Percentiles rank a stretch among this genome's conserved stretches.
Evolutionary conservation across 164 flowering plant genomes (phyloP).

Genomic region (Berberis vulgaris): DNA sequence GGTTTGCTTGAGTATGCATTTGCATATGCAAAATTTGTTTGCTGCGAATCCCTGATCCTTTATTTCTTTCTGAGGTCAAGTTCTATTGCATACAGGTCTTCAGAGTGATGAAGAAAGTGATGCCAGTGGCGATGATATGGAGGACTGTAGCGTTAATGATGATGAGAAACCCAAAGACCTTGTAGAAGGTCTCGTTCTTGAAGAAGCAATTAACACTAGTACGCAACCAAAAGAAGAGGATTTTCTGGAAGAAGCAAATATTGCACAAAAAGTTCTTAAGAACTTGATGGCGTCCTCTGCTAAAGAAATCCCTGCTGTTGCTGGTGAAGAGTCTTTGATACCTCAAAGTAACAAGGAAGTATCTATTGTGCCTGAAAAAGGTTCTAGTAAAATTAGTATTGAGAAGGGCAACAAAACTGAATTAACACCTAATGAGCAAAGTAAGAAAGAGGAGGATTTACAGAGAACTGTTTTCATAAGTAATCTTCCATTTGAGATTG

Average conservation of each 20-base stretch:
- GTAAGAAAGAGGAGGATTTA: slow-evolving; percentile 45
- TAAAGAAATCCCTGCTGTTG: slow-evolving; percentile 17
- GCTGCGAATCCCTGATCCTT: background rate
- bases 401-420: slow-evolving; percentile 23
- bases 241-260: slow-evolving; percentile 61
- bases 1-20: too few relatives aligned
- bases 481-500: slow-evolving; percentile 82
- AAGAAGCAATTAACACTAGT: slow-evolving; percentile 19
- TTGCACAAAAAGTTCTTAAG: slow-evolving; percentile 69
- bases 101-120: slow-evolving; percentile 26
- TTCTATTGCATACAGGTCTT: slow-evolving; percentile 27
- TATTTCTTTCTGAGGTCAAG: background rate
- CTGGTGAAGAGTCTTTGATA: slow-evolving; percentile 14
- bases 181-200: slow-evolving; percentile 19
- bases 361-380: slow-evolving; percentile 18
- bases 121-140: slow-evolving; percentile 39
- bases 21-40: too few relatives aligned
- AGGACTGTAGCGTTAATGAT: slow-evolving; percentile 30
- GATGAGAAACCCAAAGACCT: slow-evolving; percentile 13
- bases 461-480: slow-evolving; percentile 61
- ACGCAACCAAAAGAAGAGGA: slow-evolving; percentile 22
- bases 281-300: slow-evolving; percentile 47
- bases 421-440: slow-evolving; percentile 9
- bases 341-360: slow-evolving; percentile 14
- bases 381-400: slow-evolving; percentile 13